Conservation (phyloP, 2,329 filamentous ascomycete genomes). For the Magnaporthiopsis rhizophila region DNA sequence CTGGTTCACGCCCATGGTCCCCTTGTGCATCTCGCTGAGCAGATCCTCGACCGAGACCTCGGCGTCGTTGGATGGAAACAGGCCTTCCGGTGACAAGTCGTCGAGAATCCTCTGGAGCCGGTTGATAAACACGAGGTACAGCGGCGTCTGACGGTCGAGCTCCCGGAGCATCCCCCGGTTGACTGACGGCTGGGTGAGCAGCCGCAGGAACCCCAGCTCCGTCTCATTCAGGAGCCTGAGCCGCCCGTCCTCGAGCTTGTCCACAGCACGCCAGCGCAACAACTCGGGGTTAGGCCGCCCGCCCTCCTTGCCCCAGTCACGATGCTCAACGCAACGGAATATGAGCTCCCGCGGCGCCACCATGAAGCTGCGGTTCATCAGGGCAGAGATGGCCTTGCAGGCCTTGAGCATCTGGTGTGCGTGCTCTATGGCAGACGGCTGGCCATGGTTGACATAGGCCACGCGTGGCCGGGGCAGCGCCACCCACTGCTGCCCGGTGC, state of each 20-base stretch:
- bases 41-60: constrained; percentile 19
- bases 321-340: constrained; percentile 13
- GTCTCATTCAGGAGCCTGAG: constrained; percentile 15
- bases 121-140: constrained; percentile 24
- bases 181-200: constrained; percentile 20
- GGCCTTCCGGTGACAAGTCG: constrained; percentile 17
- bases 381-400: constrained; percentile 16
- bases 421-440: constrained; percentile 17
- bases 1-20: constrained; percentile 13
- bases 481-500: no score
- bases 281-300: background rate
- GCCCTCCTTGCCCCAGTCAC: constrained; percentile 8
- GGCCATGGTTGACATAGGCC: constrained; percentile 17
- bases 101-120: constrained; percentile 25
- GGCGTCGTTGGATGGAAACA: constrained; percentile 17
- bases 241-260: background rate
- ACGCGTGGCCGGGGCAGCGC: constrained; percentile 17
- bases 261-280: constrained; percentile 7
- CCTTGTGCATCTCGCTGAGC: constrained; percentile 20
- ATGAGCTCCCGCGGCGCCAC: constrained; percentile 23
- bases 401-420: constrained; percentile 20
- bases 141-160: constrained; percentile 16
- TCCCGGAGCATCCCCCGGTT: constrained; percentile 16
- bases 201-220: constrained; percentile 26
- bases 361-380: constrained; percentile 16